Conservation (phyloP, 2,329 filamentous ascomycete genomes). For the Stromatinia cepivora region DNA sequence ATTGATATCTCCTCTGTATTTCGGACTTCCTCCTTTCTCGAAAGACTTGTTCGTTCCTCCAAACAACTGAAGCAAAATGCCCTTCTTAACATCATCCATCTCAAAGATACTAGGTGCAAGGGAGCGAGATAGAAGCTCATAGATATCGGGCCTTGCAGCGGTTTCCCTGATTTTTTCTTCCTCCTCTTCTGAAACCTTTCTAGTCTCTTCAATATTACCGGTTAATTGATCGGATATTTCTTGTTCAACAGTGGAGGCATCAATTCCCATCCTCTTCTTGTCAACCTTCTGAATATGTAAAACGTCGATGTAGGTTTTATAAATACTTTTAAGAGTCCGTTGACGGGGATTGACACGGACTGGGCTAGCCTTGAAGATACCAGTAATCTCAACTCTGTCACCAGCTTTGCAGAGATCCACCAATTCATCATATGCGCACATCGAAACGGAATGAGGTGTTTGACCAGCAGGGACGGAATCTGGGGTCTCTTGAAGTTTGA, state of each 20-base stretch:
- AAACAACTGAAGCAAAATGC: constrained; percentile 93
- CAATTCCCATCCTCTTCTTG: constrained; percentile 89
- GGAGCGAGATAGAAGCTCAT: constrained; percentile 87
- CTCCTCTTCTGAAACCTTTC: constrained; percentile 82
- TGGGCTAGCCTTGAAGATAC: constrained; percentile 93
- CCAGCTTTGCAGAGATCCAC: constrained; percentile 98
- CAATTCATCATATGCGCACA: constrained; percentile 94
- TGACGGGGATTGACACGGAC: constrained; percentile 93
- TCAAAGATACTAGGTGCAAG: constrained; percentile 95
- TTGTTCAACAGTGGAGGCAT: constrained; percentile 82
- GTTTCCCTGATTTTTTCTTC: constrained; percentile 85
- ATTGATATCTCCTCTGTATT: constrained; percentile 97
- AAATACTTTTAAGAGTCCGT: constrained; percentile 87
- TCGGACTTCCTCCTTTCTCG: constrained; percentile 91
- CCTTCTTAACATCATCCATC: constrained; percentile 98
- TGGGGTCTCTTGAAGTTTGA: constrained; percentile 96
- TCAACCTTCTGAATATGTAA: constrained; percentile 96
- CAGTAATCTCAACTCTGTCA: constrained; percentile 92
- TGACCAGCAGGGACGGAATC: constrained; percentile 93
- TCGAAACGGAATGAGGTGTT: constrained; percentile 93
- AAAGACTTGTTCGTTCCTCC: constrained; percentile 98
- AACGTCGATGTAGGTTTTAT: constrained; percentile 97
- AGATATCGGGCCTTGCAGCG: constrained; percentile 79
- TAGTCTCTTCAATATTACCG: constrained; percentile 75
- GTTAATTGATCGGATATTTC: constrained; percentile 63